A percentile compares a stretch with the other conserved stretches of the same genome.
These are phyloP conservation scores for Trichodelitschia bisporula DNA, from an alignment of 495 filamentous ascomycete species.

Conservation along the genomic window DNA sequence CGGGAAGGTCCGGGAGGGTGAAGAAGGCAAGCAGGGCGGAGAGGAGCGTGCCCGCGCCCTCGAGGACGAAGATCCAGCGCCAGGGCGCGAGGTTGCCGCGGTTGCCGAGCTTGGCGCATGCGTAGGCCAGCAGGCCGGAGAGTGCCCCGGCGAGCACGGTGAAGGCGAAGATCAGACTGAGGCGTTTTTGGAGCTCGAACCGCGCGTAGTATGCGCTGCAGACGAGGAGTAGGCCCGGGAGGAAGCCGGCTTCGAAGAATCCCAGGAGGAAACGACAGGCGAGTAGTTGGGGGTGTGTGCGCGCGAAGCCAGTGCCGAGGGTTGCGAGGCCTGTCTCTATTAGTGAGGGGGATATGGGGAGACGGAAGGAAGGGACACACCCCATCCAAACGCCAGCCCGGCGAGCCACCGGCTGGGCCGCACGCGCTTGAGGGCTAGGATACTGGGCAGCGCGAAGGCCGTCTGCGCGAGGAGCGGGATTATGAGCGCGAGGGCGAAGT, in stretches of 20 bases:
- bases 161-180: constrained; percentile 51
- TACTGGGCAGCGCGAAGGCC: constrained; percentile 40
- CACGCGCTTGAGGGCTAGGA: constrained; percentile 36
- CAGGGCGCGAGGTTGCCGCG: too few species aligned
- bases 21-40: constrained; percentile 59
- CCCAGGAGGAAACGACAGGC: constrained; percentile 30
- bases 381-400: constrained; percentile 39
- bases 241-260: constrained; percentile 34
- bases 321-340: too few species aligned
- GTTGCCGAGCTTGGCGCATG: too few species aligned
- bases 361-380: too few species aligned
- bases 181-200: constrained; percentile 44
- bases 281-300: constrained; percentile 29
- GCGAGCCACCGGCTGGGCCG: constrained; percentile 43
- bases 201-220: constrained; percentile 28
- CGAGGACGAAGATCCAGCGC: constrained; percentile 57
- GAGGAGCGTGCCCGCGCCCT: constrained; percentile 49
- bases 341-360: too few species aligned
- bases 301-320: constrained; percentile 36
- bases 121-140: constrained; percentile 52
- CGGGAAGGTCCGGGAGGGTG: constrained; percentile 53
- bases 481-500: background rate
- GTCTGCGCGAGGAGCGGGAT: too few species aligned
- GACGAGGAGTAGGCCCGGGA: constrained; percentile 36
- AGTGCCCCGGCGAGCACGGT: constrained; percentile 52